These are phyloP conservation scores for Vickermania ingenoplastis DNA, from an alignment of 208 protist genomes.

Conservation along the genomic window DNA sequence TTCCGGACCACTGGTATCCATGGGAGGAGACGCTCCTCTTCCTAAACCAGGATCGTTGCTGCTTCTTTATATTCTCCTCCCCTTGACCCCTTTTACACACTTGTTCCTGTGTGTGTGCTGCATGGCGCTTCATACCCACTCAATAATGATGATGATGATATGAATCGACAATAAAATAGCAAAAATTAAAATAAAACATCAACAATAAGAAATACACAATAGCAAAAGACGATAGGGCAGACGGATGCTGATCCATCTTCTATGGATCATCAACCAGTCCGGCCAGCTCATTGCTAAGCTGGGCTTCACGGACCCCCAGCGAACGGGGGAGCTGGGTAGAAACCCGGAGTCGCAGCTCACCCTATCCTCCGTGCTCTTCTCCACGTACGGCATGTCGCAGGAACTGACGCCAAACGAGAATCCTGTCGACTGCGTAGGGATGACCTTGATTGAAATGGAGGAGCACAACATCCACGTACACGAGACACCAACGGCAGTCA, in stretches of 20 bases:
- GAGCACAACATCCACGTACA: slow-evolving; percentile 86
- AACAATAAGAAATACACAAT: too few species aligned
- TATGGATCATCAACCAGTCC: slow-evolving; percentile 83
- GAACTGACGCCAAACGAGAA: slow-evolving; percentile 74
- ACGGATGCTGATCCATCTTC: slow-evolving; percentile 73
- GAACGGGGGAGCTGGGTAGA: slow-evolving; percentile 68
- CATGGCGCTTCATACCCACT: too few species aligned
- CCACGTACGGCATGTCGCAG: slow-evolving; percentile 78
- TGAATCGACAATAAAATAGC: too few species aligned
- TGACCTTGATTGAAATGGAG: slow-evolving; percentile 70
- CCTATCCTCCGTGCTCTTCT: slow-evolving; percentile 77
- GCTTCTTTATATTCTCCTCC: too few species aligned
- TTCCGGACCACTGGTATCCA: too few species aligned
- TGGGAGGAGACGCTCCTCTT: too few species aligned
- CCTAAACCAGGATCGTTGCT: too few species aligned
- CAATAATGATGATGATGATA: too few species aligned
- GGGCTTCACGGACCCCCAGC: slow-evolving; percentile 51
- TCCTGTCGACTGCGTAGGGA: slow-evolving; percentile 69
- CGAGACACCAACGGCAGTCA: slow-evolving; percentile 66
- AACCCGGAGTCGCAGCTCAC: slow-evolving; percentile 78
- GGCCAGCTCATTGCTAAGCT: slow-evolving; percentile 76
- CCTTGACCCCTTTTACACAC: too few species aligned
- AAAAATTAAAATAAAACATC: too few species aligned
- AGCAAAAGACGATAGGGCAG: too few species aligned
- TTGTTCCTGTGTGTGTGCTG: too few species aligned